Evolutionary conservation across 495 filamentous ascomycete species (phyloP), one percentile per base, ranked within the genome.

Genomic region (Trichoderma parareesei): DNA sequence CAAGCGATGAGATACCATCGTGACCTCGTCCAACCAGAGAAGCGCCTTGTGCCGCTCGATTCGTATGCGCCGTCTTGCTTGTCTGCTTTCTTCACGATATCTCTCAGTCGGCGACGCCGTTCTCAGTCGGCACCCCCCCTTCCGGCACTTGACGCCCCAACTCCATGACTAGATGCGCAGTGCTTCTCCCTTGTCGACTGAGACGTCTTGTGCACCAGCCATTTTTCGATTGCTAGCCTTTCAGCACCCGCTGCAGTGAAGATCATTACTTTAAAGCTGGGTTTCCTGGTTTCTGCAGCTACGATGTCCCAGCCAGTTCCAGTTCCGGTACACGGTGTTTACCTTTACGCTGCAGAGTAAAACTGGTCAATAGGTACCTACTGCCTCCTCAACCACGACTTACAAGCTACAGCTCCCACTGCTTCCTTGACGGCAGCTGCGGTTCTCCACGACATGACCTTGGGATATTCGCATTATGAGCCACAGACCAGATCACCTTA

Each of bases 1-100:
- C 37, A 57, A 27, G 53, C 53, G 53, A 33, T 57, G 53, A 57
- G 53, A 57, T 57, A n/a, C 27, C 53, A 57, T 57, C 53, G 53
- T 57, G 53, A 57, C 53, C 53, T 57, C 37, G n/a, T 8, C 33
- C 53, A 57, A 11, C 53, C 33, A 37, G 27, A 57, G 53, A 37
- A 57, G 53, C 33, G 27, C 53, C 27, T 57, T 57, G 27, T 13
- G 53, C 7, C 33, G 53, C 53, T 27, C 33, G 37, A 57, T 37
- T 10, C 37, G 27, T 57, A 27, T 27, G 9, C 53, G 33, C 33
- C 11, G 33, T 38, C 27, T 14, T 27, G 13, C 7, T 11, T 14
- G 3, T 37, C 16, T 37, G 8, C 27, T 35, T 3, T 57, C 33
- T 33, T 57, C 53, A 57, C 53, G 53, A 57, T 57, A 57, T 33